phyloP scores from a whole-genome alignment of 805 yeast genomes.

The Saturnispora kantuleensis region DNA sequence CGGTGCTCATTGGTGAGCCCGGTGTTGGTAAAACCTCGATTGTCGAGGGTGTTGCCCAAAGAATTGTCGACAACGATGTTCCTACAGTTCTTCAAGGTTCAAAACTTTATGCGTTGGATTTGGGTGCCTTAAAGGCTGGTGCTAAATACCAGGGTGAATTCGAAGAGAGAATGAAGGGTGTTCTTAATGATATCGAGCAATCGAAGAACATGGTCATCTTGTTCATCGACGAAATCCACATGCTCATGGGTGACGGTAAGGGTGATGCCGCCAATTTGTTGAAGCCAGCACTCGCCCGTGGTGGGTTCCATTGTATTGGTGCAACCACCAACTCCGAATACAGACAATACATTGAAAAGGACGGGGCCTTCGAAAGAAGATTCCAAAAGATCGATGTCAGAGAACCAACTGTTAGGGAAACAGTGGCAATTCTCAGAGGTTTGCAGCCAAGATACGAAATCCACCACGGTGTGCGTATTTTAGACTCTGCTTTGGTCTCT shows the following conservation, averaged over 20 bases:
- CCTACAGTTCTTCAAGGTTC: constrained; percentile 80
- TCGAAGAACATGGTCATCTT: constrained; percentile 77
- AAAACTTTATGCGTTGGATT: constrained; percentile 76
- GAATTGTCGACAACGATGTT: constrained; percentile 91
- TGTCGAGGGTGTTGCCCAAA: constrained; percentile 97
- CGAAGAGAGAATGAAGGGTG: constrained; percentile 97
- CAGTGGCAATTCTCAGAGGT: constrained; percentile 94
- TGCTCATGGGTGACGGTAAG: constrained; percentile 99
- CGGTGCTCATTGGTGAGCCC: constrained; percentile 95
- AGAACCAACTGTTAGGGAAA: constrained; percentile 86
- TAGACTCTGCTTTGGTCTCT: constrained; percentile 87
- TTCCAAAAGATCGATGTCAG: constrained; percentile 95
- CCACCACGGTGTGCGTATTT: constrained; percentile 94
- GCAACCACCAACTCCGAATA: constrained; percentile 96
- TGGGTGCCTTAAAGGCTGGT: constrained; percentile 97
- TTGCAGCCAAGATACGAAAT: constrained; percentile 90
- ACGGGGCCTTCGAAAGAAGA: constrained; percentile 97
- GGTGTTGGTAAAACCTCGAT: constrained; percentile 99
- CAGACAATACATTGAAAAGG: constrained; percentile 85
- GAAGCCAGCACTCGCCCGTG: constrained; percentile 96
- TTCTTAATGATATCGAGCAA: constrained; percentile 84
- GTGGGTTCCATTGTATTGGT: constrained; percentile 93
- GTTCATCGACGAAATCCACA: constrained; percentile 96
- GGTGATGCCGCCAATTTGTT: constrained; percentile 93
- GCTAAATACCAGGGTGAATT: constrained; percentile 98